phyloP scores from a whole-genome alignment of 2,329 filamentous ascomycete genomes.

The Tolypocladium amazonense region DNA sequence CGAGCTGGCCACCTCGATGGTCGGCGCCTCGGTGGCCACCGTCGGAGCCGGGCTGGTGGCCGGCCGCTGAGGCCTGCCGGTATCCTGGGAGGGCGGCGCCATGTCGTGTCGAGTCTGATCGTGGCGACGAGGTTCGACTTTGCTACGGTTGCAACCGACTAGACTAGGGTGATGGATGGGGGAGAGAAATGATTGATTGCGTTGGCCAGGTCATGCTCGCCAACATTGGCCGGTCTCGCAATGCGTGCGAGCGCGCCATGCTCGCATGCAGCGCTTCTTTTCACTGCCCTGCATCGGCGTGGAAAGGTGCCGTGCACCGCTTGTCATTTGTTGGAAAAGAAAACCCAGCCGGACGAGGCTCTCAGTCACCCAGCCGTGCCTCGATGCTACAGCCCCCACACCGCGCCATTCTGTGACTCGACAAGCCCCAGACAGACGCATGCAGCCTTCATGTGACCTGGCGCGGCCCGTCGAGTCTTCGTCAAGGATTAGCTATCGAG shows the following conservation, averaged over 20 bases:
- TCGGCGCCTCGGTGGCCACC: neutral
- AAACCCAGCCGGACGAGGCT: neutral
- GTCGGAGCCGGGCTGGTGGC: neutral
- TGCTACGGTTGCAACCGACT: neutral
- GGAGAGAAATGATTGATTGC: neutral
- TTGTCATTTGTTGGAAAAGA: neutral
- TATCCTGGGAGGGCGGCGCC: neutral
- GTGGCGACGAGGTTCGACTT: neutral
- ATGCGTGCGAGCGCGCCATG: neutral
- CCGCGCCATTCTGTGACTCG: neutral
- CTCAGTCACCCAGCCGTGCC: neutral
- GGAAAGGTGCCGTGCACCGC: neutral
- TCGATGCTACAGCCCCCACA: neutral
- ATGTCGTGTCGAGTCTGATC: neutral
- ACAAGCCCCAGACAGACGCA: neutral
- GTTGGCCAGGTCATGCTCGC: neutral
- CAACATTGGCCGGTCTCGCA: neutral
- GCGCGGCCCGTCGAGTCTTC: neutral
- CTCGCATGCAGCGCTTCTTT: neutral
- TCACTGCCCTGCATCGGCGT: neutral
- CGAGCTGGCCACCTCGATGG: conserved; percentile 1
- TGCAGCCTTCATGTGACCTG: neutral
- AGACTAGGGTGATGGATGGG: neutral
- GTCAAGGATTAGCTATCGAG: neutral
- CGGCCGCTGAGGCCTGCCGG: neutral